These are phyloP conservation scores for Penicillium hesseltinei DNA, from an alignment of 2,329 filamentous ascomycete species.

Conservation along the genomic window DNA sequence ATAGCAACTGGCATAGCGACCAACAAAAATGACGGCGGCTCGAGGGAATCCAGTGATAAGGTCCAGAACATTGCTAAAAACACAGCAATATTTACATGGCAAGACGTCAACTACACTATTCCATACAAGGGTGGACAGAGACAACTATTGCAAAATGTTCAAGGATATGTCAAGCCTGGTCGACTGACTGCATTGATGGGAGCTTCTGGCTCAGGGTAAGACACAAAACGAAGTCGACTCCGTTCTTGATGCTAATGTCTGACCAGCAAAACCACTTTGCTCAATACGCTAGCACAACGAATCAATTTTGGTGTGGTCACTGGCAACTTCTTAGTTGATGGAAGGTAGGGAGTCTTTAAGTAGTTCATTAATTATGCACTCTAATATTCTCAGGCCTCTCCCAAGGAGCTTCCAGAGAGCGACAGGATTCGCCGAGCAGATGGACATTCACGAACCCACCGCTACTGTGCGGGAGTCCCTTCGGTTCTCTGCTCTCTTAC, in stretches of 20 bases:
- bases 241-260: neutral
- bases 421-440: constrained; percentile 60
- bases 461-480: constrained; percentile 66
- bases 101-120: constrained; percentile 73
- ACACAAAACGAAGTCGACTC: neutral
- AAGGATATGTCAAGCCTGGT: constrained; percentile 74
- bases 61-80: constrained; percentile 59
- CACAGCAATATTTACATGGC: constrained; percentile 78
- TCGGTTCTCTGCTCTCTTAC: constrained; percentile 63
- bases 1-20: constrained; percentile 8
- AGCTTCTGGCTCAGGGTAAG: constrained; percentile 59
- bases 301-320: constrained; percentile 46
- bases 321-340: constrained; percentile 48
- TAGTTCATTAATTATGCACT: neutral
- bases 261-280: constrained; percentile 49
- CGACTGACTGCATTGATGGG: constrained; percentile 79
- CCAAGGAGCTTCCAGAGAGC: constrained; percentile 53
- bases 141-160: constrained; percentile 58
- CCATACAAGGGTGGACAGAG: constrained; percentile 44
- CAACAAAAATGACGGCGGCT: constrained; percentile 19
- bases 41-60: constrained; percentile 24
- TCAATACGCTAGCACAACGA: constrained; percentile 48
- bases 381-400: constrained; percentile 33
- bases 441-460: constrained; percentile 66
- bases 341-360: constrained; percentile 32